These are phyloP conservation scores for Pseudopediastrum boryanum DNA, from an alignment of 139 green algal genomes.

Conservation along the genomic window DNA sequence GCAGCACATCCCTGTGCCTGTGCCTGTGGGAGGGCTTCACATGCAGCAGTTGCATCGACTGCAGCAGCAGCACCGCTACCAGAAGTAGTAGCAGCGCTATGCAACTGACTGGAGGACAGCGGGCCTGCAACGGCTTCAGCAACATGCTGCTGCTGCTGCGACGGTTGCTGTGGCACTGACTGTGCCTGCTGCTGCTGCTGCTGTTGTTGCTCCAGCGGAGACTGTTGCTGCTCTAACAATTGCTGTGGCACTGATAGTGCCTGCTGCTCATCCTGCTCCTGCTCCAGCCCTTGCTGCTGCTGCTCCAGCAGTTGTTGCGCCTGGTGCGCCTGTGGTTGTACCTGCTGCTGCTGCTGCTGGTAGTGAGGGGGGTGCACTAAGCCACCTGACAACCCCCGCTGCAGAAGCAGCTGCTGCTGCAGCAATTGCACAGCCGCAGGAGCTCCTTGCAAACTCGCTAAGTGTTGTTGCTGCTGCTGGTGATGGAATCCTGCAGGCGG, in stretches of 20 bases:
- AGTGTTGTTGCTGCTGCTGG: constrained; percentile 4
- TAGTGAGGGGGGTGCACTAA: background rate
- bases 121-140: background rate
- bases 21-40: background rate
- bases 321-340: too few species aligned
- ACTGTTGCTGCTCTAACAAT: background rate
- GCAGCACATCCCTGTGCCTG: background rate
- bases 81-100: background rate
- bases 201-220: background rate
- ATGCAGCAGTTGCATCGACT: background rate
- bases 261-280: background rate
- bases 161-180: background rate
- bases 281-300: background rate
- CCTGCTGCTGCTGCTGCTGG: background rate
- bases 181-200: constrained; percentile 2
- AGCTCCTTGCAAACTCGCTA: background rate
- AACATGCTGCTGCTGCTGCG: background rate
- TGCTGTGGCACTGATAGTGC: background rate
- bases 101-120: too few species aligned
- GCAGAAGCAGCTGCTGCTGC: constrained; percentile 22
- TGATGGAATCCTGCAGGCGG: background rate
- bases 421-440: background rate
- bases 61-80: background rate
- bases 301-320: background rate
- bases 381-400: background rate